Conservation (phyloP, 495 filamentous ascomycete species). For the Cercophora sp. region DNA sequence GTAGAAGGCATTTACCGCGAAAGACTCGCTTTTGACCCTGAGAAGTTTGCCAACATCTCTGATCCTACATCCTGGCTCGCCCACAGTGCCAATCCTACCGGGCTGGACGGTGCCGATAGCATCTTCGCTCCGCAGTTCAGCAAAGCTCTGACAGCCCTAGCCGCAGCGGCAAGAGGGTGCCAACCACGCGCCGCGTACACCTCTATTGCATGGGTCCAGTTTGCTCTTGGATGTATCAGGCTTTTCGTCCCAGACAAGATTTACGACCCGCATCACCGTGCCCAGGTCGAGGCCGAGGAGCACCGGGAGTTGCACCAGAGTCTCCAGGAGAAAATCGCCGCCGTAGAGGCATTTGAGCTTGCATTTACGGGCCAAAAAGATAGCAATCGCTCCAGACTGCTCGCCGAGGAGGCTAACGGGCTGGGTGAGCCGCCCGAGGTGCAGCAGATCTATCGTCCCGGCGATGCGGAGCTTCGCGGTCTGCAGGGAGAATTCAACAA, state of each 20-base stretch:
- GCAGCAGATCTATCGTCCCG: constrained; percentile 63
- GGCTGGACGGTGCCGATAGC: constrained; percentile 18
- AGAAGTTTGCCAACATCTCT: constrained; percentile 5
- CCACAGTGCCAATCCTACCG: constrained; percentile 15
- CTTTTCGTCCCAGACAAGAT: constrained; percentile 82
- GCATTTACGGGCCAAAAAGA: constrained; percentile 63
- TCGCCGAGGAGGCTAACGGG: constrained; percentile 54
- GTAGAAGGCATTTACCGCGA: constrained; percentile 14
- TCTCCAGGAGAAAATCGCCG: constrained; percentile 54
- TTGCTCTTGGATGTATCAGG: constrained; percentile 61
- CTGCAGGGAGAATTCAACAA: constrained; percentile 81
- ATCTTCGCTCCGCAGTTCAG: constrained; percentile 38
- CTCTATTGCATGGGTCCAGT: constrained; percentile 60
- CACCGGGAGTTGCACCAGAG: constrained; percentile 53
- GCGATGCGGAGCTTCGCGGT: constrained; percentile 58
- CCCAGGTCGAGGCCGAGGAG: constrained; percentile 66
- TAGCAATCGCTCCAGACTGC: constrained; percentile 56
- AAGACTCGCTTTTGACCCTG: constrained; percentile 6
- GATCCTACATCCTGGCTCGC: constrained; percentile 23
- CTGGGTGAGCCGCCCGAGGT: constrained; percentile 60
- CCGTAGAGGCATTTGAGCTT: constrained; percentile 61
- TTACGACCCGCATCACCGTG: constrained; percentile 78
- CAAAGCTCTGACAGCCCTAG: constrained; percentile 34
- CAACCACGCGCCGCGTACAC: constrained; percentile 28
- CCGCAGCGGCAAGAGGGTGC: constrained; percentile 25